Conservation (phyloP, 805 yeast species). For the Wickerhamomyces bovis region DNA sequence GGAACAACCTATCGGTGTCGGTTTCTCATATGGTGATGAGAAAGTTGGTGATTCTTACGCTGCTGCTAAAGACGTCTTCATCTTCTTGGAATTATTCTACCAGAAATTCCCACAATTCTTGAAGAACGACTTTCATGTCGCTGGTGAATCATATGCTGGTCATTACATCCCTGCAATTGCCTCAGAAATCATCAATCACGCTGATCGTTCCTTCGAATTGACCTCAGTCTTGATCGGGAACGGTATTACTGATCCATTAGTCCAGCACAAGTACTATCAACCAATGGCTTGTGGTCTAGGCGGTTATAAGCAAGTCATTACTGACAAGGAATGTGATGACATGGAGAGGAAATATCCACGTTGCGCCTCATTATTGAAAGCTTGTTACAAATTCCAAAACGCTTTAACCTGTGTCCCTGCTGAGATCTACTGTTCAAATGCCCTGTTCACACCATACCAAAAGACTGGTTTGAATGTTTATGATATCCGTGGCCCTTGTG, state of each 20-base stretch:
- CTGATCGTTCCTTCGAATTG: slow-evolving; percentile 55
- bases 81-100: slow-evolving; percentile 79
- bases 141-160: slow-evolving; percentile 84
- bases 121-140: slow-evolving; percentile 59
- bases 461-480: slow-evolving; percentile 81
- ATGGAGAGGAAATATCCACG: slow-evolving; percentile 60
- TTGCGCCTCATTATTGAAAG: slow-evolving; percentile 54
- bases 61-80: slow-evolving; percentile 84
- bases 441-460: slow-evolving; percentile 60
- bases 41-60: slow-evolving; percentile 66
- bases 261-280: slow-evolving; percentile 72
- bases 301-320: slow-evolving; percentile 70
- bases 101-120: slow-evolving; percentile 72
- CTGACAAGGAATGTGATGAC: slow-evolving; percentile 59
- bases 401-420: slow-evolving; percentile 84
- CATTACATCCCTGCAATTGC: slow-evolving; percentile 74
- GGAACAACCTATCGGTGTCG: slow-evolving; percentile 93
- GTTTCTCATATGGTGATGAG: slow-evolving; percentile 71
- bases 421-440: slow-evolving; percentile 66
- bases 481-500: slow-evolving; percentile 79
- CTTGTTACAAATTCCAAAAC: slow-evolving; percentile 58
- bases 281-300: slow-evolving; percentile 96
- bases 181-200: slow-evolving; percentile 39
- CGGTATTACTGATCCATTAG: slow-evolving; percentile 82
- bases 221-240: slow-evolving; percentile 85